Base-by-base conservation (phyloP, 805 yeast genomes). In the Lachancea dasiensis region DNA sequence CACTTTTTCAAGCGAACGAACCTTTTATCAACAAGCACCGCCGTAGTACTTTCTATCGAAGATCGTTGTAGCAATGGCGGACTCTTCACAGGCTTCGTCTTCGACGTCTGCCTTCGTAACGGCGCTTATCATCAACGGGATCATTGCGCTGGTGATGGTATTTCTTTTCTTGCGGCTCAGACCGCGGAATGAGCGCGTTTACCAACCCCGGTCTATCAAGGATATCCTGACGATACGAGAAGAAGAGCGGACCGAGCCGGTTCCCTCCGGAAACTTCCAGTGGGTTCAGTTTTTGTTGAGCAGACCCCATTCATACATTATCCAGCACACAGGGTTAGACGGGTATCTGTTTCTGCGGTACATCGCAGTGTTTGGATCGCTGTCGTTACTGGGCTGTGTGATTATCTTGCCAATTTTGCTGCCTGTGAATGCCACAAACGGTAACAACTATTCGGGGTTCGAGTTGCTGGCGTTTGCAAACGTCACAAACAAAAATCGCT, bases 71-170 rank as follows among this genome's bases (percentile, higher is more conserved):
- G 24, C 24, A 7, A 30, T 30, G 33, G 33, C 33, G 9, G 16
- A 19, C 25, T 20, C 25, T 20, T 17, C 25, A 5, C 20, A 32
- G 5, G 8, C 35, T 20, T 17, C 35, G 10, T 11, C 83, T 7
- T 86, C 95, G 3, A 80, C 90, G 2, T 77, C 81, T 40, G 80
- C 90, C 38, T 86, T 90, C 41, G 73, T 89, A 29, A 68, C 90
- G 1, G 61, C 95, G 3, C 61, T 87, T 45, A 74, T 80, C 35
- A 70, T 82, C 33, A 83, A 86, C 59, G 77, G 82, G 23, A 68
- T 74, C 23, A 57, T 86, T 4, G 65, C 59, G 2, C 71, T 74
- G 46, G 58, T 70, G n/a, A 83, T 86, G 50, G 64, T 79, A 3
- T 43, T 62, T 0, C 62, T 72, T 8, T 92, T 90, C 60, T 48